Evolutionary conservation across 169 alveolate genomes (phyloP).

Genomic region (Fabrea salina): DNA sequence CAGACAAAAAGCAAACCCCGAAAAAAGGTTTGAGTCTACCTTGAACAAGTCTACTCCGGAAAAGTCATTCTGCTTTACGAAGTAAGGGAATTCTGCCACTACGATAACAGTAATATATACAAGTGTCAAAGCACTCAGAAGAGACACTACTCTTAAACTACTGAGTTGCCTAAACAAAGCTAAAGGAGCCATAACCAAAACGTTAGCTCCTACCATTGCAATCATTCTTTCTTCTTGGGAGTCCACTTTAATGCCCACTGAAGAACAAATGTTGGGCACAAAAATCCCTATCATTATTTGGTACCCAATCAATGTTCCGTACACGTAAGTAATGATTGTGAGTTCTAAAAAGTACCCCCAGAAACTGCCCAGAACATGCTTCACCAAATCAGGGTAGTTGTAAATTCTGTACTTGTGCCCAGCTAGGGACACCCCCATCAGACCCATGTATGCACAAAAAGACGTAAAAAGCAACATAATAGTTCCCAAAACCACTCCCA

Average conservation of each 20-base stretch:
- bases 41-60: neutral
- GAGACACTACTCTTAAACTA: constrained; percentile 1
- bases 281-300: constrained; percentile 25
- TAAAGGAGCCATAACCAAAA: constrained; percentile 14
- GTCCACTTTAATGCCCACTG: neutral
- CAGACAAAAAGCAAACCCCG: neutral
- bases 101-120: constrained; percentile 3
- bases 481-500: constrained; percentile 25
- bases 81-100: neutral
- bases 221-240: neutral
- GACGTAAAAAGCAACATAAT: neutral
- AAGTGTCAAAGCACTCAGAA: constrained; percentile 4
- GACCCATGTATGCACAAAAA: neutral
- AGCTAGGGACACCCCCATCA: constrained; percentile 1
- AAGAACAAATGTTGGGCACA: neutral
- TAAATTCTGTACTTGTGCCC: neutral
- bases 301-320: constrained; percentile 23
- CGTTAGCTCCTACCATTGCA: neutral
- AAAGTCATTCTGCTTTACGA: constrained; percentile 8
- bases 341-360: constrained; percentile 3
- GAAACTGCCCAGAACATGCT: neutral
- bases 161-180: neutral
- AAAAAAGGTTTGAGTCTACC: neutral
- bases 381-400: neutral
- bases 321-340: neutral